Base-by-base conservation (phyloP, 371 early-diverging fungal genomes). In the Dichotomocladium elegans region DNA sequence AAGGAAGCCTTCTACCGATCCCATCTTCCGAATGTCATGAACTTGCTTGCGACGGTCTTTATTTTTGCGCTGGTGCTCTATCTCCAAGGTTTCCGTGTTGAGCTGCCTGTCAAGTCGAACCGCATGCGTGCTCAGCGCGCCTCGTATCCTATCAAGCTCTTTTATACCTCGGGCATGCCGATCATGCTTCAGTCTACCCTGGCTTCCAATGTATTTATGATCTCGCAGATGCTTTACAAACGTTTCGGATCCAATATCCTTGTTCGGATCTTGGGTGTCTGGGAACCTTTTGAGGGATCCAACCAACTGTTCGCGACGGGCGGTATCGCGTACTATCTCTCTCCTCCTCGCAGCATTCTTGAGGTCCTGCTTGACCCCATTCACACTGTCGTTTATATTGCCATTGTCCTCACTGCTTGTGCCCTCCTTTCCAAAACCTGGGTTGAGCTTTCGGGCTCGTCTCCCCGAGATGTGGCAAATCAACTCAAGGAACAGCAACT, bases 141-240 rank as follows among this genome's bases (percentile, higher is more conserved):
- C 22, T 83, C 89, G 49, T 99, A 94, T 80, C 99, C 99, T 44
- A 88, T 99, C 85, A 99, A 99, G 83, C 82, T 99, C 44, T 96
- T 99, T 72, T 99, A 99, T 83, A 98, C 99, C 43, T 97, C 99
- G 62, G 98, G 95, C 83, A 99, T 97, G 95, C 99, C 99, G 49
- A 93, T 99, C 66, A 98, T 99, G 93, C 86, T 99, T 54, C 99
- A 99, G 78, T 95, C 98, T 28, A 94, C 99, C 41, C 81, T 99
- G 56, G 88, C 93, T 41, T 92, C 97, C 62, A 92, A 98, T 71
- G 78, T 96, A 60, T 98, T 93, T 74, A 87, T 97, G 77, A 83
- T 98, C 64, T 98, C 99, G 17, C 98, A 97, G 80, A 82, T 97
- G 70, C 84, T 99, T 43, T 98, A 87, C 83, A 90, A 85, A 67